A percentile compares a stretch with the other conserved stretches of the same genome.
These are phyloP conservation scores for Penicillium sp. DNA, from an alignment of 2,329 filamentous ascomycete species.

Conservation along the genomic window DNA sequence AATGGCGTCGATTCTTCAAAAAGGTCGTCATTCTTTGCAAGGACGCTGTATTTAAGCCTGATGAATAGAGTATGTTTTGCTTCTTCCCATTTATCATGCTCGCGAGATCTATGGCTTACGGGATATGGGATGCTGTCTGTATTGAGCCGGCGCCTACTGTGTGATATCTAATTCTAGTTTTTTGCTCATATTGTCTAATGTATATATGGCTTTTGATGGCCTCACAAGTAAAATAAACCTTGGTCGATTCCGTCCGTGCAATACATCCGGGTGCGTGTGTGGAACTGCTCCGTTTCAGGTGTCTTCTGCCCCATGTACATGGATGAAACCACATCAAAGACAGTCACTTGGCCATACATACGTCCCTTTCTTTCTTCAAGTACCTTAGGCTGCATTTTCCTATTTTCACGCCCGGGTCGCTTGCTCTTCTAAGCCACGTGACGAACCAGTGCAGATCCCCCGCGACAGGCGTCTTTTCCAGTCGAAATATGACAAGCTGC, in stretches of 20 bases:
- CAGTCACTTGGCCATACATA: too few relatives aligned
- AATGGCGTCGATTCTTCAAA: slow-evolving; percentile 98
- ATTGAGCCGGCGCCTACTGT: neutral
- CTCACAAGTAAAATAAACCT: neutral
- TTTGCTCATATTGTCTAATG: neutral
- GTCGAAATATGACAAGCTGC: slow-evolving; percentile 12
- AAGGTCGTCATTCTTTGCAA: slow-evolving; percentile 86
- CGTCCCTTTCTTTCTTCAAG: too few relatives aligned
- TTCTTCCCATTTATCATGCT: neutral
- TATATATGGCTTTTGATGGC: neutral
- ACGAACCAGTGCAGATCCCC: slow-evolving; percentile 26
- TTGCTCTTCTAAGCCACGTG: slow-evolving; percentile 21
- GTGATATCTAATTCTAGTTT: neutral
- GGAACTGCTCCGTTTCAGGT: neutral
- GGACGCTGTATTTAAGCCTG: slow-evolving; percentile 74
- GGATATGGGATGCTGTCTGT: neutral
- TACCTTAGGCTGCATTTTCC: too few relatives aligned
- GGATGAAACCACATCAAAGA: neutral
- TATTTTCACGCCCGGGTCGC: neutral
- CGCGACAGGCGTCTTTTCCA: slow-evolving; percentile 17
- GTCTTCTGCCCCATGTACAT: neutral
- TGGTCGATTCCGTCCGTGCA: neutral
- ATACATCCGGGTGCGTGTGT: too few relatives aligned
- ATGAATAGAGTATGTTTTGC: slow-evolving; percentile 34
- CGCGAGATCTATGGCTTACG: too few relatives aligned